Percentiles rank a stretch among this genome's conserved stretches.
Evolutionary conservation across 2,329 filamentous ascomycete species (phyloP).

Genomic region (Pseudonectria buxi): DNA sequence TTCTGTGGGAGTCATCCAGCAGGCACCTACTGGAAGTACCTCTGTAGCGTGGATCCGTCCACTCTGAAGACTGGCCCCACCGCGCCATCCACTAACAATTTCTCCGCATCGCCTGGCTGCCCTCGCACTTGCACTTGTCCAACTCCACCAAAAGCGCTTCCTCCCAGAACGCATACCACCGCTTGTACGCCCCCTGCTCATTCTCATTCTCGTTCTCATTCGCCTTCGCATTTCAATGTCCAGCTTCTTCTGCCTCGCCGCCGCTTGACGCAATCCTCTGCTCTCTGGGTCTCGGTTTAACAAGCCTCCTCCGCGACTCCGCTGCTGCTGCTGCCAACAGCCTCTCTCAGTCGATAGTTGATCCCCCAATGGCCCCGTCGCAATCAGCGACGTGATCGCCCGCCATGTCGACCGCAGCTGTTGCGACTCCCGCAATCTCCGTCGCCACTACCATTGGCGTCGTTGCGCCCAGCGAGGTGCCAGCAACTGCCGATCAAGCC

Average conservation of each 20-base stretch:
- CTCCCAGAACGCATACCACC: no score
- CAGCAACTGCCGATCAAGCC: slow-evolving; percentile 1
- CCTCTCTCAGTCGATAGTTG: slow-evolving; percentile 6
- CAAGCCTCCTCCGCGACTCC: slow-evolving; percentile 1
- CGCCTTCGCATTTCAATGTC: no score
- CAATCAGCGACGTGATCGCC: slow-evolving; percentile 30
- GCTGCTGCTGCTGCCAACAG: neutral
- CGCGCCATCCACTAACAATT: slow-evolving; percentile 18
- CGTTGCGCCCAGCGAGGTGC: slow-evolving; percentile 15
- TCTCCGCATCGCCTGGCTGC: slow-evolving; percentile 23
- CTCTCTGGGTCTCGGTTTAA: neutral
- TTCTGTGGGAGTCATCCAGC: no score
- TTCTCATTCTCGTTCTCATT: slow-evolving; percentile 10
- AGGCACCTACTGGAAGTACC: no score
- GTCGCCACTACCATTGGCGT: slow-evolving; percentile 19
- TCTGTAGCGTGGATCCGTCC: no score
- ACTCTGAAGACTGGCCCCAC: no score
- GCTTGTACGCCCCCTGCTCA: slow-evolving; percentile 8
- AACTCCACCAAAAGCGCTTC: slow-evolving; percentile 7
- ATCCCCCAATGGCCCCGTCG: slow-evolving; percentile 28
- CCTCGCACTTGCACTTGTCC: slow-evolving; percentile 7
- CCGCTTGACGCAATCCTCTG: slow-evolving; percentile 10
- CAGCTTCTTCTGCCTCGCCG: neutral
- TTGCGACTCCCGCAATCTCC: slow-evolving; percentile 44
- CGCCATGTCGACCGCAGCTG: slow-evolving; percentile 51